Conservation (phyloP, 768 basidiomycete genomes). For the Serendipita vermifera region DNA sequence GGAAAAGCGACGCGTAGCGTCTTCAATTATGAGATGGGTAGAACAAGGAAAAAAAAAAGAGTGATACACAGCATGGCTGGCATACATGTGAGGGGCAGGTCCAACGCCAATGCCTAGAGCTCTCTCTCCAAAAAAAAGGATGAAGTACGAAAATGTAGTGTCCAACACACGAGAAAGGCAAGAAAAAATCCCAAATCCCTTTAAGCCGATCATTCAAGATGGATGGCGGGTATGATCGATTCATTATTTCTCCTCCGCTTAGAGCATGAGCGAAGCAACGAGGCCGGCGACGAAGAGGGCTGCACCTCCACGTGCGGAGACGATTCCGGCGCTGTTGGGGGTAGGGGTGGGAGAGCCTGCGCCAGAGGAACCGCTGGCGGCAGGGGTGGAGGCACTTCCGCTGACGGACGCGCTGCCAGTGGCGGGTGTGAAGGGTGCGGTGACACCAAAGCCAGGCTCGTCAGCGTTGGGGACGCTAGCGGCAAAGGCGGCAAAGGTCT, state of each 20-base stretch:
- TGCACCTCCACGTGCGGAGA: neutral
- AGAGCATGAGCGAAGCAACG: neutral
- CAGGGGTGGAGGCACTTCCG: neutral
- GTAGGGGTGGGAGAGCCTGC: neutral
- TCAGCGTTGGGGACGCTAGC: neutral
- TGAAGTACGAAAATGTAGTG: neutral
- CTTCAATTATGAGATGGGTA: neutral
- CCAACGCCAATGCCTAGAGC: neutral
- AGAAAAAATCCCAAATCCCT: neutral
- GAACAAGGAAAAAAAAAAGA: neutral
- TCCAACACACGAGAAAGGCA: neutral
- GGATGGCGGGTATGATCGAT: too few species aligned
- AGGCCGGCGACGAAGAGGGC: neutral
- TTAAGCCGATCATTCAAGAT: neutral
- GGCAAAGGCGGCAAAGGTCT: neutral
- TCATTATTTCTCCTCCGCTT: too few species aligned
- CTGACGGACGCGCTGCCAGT: neutral
- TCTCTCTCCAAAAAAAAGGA: neutral
- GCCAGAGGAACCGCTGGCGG: neutral
- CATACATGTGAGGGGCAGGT: neutral
- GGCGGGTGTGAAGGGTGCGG: neutral
- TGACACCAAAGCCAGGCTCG: conserved; percentile 6
- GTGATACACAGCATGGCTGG: conserved; percentile 9
- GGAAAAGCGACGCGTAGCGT: conserved; percentile 6
- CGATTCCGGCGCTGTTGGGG: neutral